Conservation (phyloP, 2,329 filamentous ascomycete species). For the Colletotrichum magnum region DNA sequence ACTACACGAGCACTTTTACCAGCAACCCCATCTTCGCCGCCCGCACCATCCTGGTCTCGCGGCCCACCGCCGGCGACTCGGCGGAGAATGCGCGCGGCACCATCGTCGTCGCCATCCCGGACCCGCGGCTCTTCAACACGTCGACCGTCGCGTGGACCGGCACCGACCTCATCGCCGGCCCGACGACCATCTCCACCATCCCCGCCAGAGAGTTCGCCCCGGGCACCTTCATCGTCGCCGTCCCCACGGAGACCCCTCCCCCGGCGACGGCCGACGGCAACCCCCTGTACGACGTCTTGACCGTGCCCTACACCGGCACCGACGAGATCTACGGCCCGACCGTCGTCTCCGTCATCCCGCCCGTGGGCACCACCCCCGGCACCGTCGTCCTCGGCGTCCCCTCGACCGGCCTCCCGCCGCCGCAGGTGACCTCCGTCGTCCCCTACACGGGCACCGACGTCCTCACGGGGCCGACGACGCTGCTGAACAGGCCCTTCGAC, state of each 20-base stretch:
- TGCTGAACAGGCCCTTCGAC: slow-evolving; percentile 24
- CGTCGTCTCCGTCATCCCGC: slow-evolving; percentile 29
- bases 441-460: slow-evolving; percentile 7
- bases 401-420: slow-evolving; percentile 17
- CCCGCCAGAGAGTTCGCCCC: slow-evolving; percentile 14
- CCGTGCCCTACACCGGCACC: slow-evolving; percentile 24
- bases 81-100: slow-evolving; percentile 19
- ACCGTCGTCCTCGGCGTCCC: slow-evolving; percentile 34
- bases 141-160: slow-evolving; percentile 27
- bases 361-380: slow-evolving; percentile 16
- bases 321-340: slow-evolving; percentile 11
- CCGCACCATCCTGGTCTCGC: slow-evolving; percentile 25
- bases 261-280: neutral
- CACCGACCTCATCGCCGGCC: neutral
- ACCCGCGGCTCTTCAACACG: slow-evolving; percentile 28
- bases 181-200: slow-evolving; percentile 36
- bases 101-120: slow-evolving; percentile 27
- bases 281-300: slow-evolving; percentile 18
- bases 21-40: slow-evolving; percentile 19
- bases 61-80: slow-evolving; percentile 15
- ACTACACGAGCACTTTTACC: slow-evolving; percentile 26
- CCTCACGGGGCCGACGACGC: slow-evolving; percentile 25
- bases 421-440: slow-evolving; percentile 32
- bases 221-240: slow-evolving; percentile 20
- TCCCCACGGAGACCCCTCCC: neutral